Base-by-base conservation (phyloP, 352 stramenopile genomes). In the Salisapilia sapeloensis region DNA sequence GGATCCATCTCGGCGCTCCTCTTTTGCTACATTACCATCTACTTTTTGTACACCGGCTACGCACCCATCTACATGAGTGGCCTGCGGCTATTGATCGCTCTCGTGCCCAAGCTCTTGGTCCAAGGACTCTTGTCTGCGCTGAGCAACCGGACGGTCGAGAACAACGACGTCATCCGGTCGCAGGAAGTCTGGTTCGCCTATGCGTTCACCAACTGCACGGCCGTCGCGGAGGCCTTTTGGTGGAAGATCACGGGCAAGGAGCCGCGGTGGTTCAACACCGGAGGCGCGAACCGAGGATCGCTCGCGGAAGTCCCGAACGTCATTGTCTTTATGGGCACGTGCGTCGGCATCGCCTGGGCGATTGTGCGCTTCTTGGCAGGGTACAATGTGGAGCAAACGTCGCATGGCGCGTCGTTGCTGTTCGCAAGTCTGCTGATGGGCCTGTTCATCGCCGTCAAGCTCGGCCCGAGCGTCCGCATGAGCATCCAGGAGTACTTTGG, bases 401-500 rank as follows among this genome's bases (percentile, higher is more conserved):
- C 65, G 19, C 67, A 87, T 44, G 67, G 65, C 21, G 67, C 61
- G 13, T 83, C 72, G 35, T 43, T 83, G 37, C 49, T 84, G 14
- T 74, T 76, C 21, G 72, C 67, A 10, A 79, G 61, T 64, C 35
- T 82, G 22, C 57, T 87, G 42, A 82, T 87, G 71, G 71, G 71
- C 25, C 46, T 84, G 2, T 84, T 84, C 41, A 74, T 87, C 38
- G 65, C 58, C 6, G 61, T 76, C 24, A 87, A 87, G 55, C 48
- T 87, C 9, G 67, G 63, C 12, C 72, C 72, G 1, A 82, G 60
- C 28, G 69, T 87, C 14, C 67, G 69, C 23, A 87, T 87, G 72
- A 83, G 65, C 43, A 81, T 87, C 50, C 69, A 84, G 42, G 72
- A 87, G 50, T 87, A 87, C 53, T 87, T 84, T 61, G 72, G 72